Evolutionary conservation across 2,329 filamentous ascomycete genomes (phyloP).

Genomic region (Xylariaceae sp.): DNA sequence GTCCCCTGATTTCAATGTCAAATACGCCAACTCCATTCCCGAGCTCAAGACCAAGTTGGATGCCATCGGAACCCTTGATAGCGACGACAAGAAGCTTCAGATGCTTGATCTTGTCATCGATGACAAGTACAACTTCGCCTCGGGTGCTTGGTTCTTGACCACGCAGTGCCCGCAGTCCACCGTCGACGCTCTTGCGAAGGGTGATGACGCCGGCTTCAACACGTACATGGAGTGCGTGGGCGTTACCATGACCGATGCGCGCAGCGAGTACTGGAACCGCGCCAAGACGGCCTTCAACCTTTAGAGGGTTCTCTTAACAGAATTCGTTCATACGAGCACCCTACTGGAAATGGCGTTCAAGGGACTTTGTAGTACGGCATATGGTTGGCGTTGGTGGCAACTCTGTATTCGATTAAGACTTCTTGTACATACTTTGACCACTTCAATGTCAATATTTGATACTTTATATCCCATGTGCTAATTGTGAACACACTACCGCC

Average conservation of each 20-base stretch:
- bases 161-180: constrained; percentile 37
- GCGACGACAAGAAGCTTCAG: constrained; percentile 30
- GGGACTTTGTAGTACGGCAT: neutral
- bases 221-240: constrained; percentile 47
- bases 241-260: constrained; percentile 25
- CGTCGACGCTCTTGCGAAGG: constrained; percentile 27
- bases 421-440: neutral
- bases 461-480: neutral
- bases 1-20: constrained; percentile 37
- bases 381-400: neutral
- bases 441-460: neutral
- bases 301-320: too few species aligned
- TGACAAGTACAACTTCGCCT: constrained; percentile 52
- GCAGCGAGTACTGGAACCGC: constrained; percentile 36
- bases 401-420: neutral
- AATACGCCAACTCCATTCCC: constrained; percentile 42
- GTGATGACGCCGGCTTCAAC: constrained; percentile 37
- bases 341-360: neutral
- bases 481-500: too few species aligned
- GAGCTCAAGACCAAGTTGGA: constrained; percentile 30
- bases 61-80: constrained; percentile 15
- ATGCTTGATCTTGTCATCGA: constrained; percentile 40
- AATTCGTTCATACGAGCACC: neutral
- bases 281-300: constrained; percentile 47
- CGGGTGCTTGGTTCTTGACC: constrained; percentile 46